Evolutionary conservation across 441 rosid genomes (phyloP).

Genomic region (Euphorbia corollata): DNA sequence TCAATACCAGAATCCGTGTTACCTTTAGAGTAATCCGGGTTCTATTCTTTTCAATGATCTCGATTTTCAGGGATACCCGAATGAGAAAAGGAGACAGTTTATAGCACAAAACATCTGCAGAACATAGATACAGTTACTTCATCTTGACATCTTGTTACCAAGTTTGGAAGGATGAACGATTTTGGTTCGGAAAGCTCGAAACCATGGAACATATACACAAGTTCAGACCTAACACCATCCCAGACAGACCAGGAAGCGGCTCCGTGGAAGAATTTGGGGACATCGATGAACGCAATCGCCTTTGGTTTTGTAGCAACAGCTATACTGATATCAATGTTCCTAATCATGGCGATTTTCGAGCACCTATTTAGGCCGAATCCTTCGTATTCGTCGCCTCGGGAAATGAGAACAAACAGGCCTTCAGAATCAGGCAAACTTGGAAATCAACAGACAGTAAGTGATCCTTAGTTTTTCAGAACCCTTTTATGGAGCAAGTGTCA

Average conservation of each 20-base stretch:
- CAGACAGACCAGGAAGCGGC: constrained; percentile 24
- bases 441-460: constrained; percentile 35
- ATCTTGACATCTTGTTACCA: not conserved
- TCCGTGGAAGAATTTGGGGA: constrained; percentile 64
- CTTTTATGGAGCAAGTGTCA: too few relatives aligned
- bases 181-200: constrained; percentile 46
- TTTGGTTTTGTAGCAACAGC: constrained; percentile 98
- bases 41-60: not conserved
- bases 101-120: not conserved
- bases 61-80: too few relatives aligned
- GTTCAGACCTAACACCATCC: constrained; percentile 42
- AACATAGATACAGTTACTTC: not conserved
- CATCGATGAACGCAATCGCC: constrained; percentile 78
- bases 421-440: constrained; percentile 34
- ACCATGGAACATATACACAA: constrained; percentile 58
- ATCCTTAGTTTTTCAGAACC: not conserved
- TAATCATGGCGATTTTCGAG: constrained; percentile 89
- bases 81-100: not conserved
- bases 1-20: not conserved
- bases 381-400: constrained; percentile 51
- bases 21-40: not conserved
- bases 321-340: constrained; percentile 87
- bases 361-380: constrained; percentile 61
- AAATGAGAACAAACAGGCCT: constrained; percentile 19
- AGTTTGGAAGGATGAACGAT: constrained; percentile 30